phyloP scores from a whole-genome alignment of 2,329 filamentous ascomycete species.

The Bipolaris cookei region DNA sequence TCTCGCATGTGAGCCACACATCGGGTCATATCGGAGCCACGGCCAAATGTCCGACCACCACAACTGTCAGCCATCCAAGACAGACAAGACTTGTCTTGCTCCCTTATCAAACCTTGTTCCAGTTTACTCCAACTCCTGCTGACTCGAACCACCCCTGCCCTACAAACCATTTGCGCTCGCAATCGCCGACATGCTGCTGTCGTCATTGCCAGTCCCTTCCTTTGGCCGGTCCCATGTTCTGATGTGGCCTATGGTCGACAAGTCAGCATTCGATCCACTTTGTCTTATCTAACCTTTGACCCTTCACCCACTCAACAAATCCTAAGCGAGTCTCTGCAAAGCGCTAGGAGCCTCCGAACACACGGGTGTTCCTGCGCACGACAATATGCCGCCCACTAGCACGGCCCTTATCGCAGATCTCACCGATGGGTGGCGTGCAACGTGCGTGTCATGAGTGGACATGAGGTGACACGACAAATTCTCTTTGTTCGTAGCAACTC shows the following conservation, averaged over 20 bases:
- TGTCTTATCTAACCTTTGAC: conserved; percentile 19
- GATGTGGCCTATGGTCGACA: conserved; percentile 66
- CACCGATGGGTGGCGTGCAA: conserved; percentile 3
- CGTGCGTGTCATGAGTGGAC: conserved; percentile 15
- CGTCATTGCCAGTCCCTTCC: conserved; percentile 50
- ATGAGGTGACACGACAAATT: conserved; percentile 21
- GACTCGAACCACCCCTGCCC: conserved; percentile 2
- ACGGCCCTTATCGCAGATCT: conserved; percentile 34
- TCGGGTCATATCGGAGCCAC: conserved; percentile 21
- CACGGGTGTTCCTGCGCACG: conserved; percentile 38
- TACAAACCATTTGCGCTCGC: conserved; percentile 27
- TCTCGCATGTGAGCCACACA: conserved; percentile 16
- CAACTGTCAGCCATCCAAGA: conserved; percentile 2
- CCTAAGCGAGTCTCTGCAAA: conserved; percentile 10
- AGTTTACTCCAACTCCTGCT: background rate
- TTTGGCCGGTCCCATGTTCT: conserved; percentile 75
- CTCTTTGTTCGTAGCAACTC: conserved; percentile 47
- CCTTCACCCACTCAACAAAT: conserved; percentile 24
- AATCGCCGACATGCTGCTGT: conserved; percentile 36
- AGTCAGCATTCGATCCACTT: conserved; percentile 28
- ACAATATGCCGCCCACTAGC: conserved; percentile 20
- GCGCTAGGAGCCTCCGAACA: background rate
- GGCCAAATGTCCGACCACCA: conserved; percentile 1
- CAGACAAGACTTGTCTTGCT: too few species aligned
- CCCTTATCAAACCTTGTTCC: too few species aligned